These are phyloP conservation scores for Chalciporus sp. DNA, from an alignment of 1,284 basidiomycete species.

Conservation along the genomic window DNA sequence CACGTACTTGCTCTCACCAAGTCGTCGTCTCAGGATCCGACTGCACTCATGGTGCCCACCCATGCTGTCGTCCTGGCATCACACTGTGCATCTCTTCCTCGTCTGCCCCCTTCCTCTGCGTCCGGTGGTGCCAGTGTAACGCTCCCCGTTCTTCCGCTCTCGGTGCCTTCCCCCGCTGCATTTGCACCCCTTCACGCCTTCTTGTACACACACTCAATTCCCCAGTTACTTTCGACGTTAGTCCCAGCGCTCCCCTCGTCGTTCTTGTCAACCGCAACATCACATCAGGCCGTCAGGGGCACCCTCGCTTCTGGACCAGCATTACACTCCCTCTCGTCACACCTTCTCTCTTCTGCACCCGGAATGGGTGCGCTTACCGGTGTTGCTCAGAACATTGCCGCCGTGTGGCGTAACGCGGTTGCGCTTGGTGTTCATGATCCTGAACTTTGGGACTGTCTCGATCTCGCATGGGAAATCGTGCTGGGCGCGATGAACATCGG, in stretches of 20 bases:
- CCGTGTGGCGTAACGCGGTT: slow-evolving; percentile 72
- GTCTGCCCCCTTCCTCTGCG: slow-evolving; percentile 44
- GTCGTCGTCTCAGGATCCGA: slow-evolving; percentile 40
- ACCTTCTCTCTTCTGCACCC: slow-evolving; percentile 45
- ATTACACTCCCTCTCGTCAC: slow-evolving; percentile 54
- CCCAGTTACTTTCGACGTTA: slow-evolving; percentile 53
- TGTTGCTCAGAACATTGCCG: slow-evolving; percentile 67
- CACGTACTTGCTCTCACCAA: slow-evolving; percentile 58
- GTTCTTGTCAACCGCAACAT: slow-evolving; percentile 51
- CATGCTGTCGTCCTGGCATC: slow-evolving; percentile 61
- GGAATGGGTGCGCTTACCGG: slow-evolving; percentile 50
- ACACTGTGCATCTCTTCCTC: slow-evolving; percentile 59
- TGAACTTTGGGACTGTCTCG: slow-evolving; percentile 69
- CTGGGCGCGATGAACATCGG: slow-evolving; percentile 67
- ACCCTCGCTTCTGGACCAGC: slow-evolving; percentile 46
- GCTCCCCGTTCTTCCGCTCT: slow-evolving; percentile 66
- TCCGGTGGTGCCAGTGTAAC: slow-evolving; percentile 38
- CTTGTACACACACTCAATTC: slow-evolving; percentile 64
- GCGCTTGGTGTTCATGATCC: slow-evolving; percentile 68
- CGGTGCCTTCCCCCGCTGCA: slow-evolving; percentile 66
- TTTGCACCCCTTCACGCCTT: slow-evolving; percentile 65
- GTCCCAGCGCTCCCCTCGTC: slow-evolving; percentile 55
- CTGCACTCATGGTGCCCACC: slow-evolving; percentile 49
- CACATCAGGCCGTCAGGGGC: slow-evolving; percentile 46
- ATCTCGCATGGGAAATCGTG: slow-evolving; percentile 72